phyloP scores from a whole-genome alignment of 306 rosid species.

The Senna tora region DNA sequence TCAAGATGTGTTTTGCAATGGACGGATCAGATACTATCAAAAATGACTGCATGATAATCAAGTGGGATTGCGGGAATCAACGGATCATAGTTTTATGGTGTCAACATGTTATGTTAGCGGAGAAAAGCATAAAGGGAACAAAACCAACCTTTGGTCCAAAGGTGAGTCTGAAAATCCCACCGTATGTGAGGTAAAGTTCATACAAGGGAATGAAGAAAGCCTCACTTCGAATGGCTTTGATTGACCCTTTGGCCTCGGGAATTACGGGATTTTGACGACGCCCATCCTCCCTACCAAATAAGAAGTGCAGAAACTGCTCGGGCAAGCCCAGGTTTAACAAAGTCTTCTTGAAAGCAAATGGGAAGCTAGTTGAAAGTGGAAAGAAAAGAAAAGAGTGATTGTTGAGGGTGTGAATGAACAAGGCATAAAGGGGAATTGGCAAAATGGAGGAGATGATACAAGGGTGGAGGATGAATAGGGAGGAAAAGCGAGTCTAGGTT shows the following conservation, averaged over 20 bases:
- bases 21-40: slow-evolving; percentile 94
- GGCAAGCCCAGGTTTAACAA: slow-evolving; percentile 80
- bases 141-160: slow-evolving; percentile 96
- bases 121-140: background rate
- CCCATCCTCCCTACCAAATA: slow-evolving; percentile 57
- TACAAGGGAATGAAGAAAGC: slow-evolving; percentile 91
- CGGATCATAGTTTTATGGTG: slow-evolving; percentile 4
- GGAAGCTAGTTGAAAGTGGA: slow-evolving; percentile 57
- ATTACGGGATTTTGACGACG: slow-evolving; percentile 50
- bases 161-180: slow-evolving; percentile 83
- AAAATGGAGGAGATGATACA: background rate
- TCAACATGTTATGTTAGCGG: background rate
- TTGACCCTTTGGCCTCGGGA: slow-evolving; percentile 89
- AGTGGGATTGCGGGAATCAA: slow-evolving; percentile 32
- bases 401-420: background rate
- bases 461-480: no score
- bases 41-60: slow-evolving; percentile 73
- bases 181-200: slow-evolving; percentile 86
- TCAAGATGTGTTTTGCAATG: slow-evolving; percentile 85
- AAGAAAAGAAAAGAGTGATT: slow-evolving; percentile 1
- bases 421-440: background rate
- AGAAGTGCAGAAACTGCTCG: slow-evolving; percentile 52
- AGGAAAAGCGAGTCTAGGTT: background rate
- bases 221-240: slow-evolving; percentile 70
- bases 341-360: slow-evolving; percentile 55